These are phyloP conservation scores for Schizothecium vesticola DNA, from an alignment of 495 filamentous ascomycete species.

Conservation along the genomic window DNA sequence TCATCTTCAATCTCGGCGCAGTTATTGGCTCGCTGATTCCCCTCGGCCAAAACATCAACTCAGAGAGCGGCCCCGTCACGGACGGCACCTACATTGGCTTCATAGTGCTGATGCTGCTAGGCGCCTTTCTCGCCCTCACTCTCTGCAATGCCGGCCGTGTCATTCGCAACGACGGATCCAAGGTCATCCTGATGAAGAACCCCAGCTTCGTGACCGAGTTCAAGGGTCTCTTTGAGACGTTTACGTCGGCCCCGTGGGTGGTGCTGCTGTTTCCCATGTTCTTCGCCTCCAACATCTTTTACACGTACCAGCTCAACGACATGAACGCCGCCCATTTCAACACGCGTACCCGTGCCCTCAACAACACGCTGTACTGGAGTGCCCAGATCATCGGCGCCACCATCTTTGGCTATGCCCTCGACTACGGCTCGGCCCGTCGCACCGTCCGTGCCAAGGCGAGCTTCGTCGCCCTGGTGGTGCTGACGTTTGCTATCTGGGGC, in stretches of 20 bases:
- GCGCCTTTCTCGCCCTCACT: conserved; percentile 64
- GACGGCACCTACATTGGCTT: conserved; percentile 91
- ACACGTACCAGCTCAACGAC: conserved; percentile 63
- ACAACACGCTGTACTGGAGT: conserved; percentile 79
- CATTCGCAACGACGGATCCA: conserved; percentile 69
- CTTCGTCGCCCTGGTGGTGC: conserved; percentile 58
- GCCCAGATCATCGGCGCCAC: conserved; percentile 83
- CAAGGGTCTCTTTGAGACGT: conserved; percentile 68
- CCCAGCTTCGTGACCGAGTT: conserved; percentile 78
- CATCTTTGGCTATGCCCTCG: conserved; percentile 70
- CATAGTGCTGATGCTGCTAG: conserved; percentile 75
- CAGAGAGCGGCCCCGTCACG: conserved; percentile 53
- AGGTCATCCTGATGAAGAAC: conserved; percentile 80
- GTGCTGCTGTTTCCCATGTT: conserved; percentile 85
- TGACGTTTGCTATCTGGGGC: conserved; percentile 83
- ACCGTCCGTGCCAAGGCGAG: conserved; percentile 69
- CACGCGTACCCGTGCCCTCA: conserved; percentile 75
- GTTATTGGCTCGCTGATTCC: conserved; percentile 85
- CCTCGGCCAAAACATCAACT: conserved; percentile 73
- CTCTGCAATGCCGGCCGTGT: conserved; percentile 75
- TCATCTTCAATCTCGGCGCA: conserved; percentile 90
- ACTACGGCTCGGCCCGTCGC: conserved; percentile 58
- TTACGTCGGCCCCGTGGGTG: conserved; percentile 70
- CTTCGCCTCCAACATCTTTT: conserved; percentile 74
- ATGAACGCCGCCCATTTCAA: conserved; percentile 70